A percentile compares a stretch with the other conserved stretches of the same genome.
These are phyloP conservation scores for Fusarium euwallaceae DNA, from an alignment of 2,329 filamentous ascomycete species.

Conservation along the genomic window DNA sequence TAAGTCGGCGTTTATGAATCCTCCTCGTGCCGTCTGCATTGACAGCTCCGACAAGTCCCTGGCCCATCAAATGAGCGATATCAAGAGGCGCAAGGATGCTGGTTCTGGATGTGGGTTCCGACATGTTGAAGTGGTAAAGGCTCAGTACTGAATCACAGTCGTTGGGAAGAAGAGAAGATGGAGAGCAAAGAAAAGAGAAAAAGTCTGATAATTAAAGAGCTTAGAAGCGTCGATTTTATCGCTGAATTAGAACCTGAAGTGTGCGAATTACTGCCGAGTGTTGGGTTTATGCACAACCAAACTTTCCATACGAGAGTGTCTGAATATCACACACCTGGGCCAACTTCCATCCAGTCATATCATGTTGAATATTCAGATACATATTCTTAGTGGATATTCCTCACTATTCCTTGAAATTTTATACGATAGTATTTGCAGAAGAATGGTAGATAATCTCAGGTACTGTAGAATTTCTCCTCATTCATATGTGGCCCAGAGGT, in stretches of 20 bases:
- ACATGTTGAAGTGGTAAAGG: not conserved
- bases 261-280: not conserved
- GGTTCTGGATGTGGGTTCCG: not conserved
- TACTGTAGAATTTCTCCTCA: not conserved
- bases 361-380: not conserved
- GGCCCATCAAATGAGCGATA: not conserved
- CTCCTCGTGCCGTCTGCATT: not conserved
- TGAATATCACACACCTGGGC: not conserved
- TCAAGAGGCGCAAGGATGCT: slow-evolving; percentile 1
- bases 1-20: slow-evolving; percentile 35
- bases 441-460: not conserved
- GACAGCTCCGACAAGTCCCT: not conserved
- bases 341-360: not conserved
- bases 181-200: not conserved
- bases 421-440: not conserved
- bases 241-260: not conserved
- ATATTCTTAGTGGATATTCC: not conserved
- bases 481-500: not conserved
- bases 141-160: no score
- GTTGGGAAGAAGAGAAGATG: not conserved
- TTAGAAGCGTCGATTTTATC: not conserved
- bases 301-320: not conserved
- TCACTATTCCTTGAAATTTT: not conserved
- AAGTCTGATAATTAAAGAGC: not conserved
- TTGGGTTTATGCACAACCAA: not conserved